phyloP scores from a whole-genome alignment of 306 rosid species.

The Fragaria vesca region DNA sequence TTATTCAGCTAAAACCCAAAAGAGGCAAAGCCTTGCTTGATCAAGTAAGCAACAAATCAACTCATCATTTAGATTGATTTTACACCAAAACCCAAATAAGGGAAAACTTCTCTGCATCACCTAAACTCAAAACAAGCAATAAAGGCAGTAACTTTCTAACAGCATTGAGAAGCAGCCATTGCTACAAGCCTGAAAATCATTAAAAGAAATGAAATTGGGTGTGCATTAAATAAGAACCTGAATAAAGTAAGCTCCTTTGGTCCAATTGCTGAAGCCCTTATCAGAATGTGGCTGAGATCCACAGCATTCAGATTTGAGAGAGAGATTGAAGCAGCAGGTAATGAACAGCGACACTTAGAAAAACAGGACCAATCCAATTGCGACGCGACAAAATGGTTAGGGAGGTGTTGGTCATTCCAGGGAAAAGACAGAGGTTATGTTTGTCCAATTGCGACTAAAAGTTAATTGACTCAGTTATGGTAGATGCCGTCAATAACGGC shows the following conservation, averaged over 20 bases:
- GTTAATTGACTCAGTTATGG: no score
- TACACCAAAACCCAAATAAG: neutral
- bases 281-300: neutral
- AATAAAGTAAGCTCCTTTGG: neutral
- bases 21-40: neutral
- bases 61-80: neutral
- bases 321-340: neutral
- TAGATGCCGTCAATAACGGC: no score
- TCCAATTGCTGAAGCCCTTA: neutral
- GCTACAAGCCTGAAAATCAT: neutral
- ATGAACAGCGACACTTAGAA: neutral
- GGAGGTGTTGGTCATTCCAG: neutral
- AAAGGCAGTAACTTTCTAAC: neutral
- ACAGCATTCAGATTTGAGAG: neutral
- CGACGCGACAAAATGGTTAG: neutral
- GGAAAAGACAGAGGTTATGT: neutral
- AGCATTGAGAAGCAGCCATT: neutral
- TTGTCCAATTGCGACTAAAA: neutral
- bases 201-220: neutral
- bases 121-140: neutral
- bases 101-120: neutral
- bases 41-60: neutral
- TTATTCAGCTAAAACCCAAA: neutral
- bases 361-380: neutral
- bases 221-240: neutral